These are phyloP conservation scores for Plantago lanceolata DNA, from an alignment of 305 asterid species.

Conservation along the genomic window DNA sequence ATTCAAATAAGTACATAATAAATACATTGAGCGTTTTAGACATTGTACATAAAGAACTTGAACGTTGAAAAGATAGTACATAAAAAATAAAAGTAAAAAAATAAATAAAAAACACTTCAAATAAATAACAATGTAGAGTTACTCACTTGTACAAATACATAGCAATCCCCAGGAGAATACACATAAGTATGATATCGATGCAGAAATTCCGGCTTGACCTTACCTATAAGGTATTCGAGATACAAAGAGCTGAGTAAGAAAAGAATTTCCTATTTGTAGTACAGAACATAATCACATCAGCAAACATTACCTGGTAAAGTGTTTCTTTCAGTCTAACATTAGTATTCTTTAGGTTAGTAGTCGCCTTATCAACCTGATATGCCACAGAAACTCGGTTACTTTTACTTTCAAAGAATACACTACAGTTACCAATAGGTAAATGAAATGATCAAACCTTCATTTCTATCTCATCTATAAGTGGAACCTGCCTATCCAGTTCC, in stretches of 20 bases:
- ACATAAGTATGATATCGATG: slow-evolving; percentile 61
- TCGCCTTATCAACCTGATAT: slow-evolving; percentile 62
- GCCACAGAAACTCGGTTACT: background rate
- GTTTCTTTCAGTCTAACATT: slow-evolving; percentile 70
- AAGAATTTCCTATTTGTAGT: background rate
- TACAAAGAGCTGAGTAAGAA: background rate
- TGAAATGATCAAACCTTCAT: slow-evolving; percentile 45
- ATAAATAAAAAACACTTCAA: too few relatives aligned
- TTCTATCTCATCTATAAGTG: slow-evolving; percentile 78
- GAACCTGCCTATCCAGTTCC: slow-evolving; percentile 93
- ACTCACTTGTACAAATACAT: slow-evolving; percentile 81
- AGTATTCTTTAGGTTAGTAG: slow-evolving; percentile 50
- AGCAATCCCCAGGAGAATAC: slow-evolving; percentile 69
- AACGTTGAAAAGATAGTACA: too few relatives aligned
- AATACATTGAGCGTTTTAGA: background rate
- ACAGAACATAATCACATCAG: background rate
- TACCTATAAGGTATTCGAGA: slow-evolving; percentile 39
- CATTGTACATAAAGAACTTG: too few relatives aligned
- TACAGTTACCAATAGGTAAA: background rate
- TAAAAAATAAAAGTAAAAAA: too few relatives aligned
- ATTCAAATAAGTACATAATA: background rate
- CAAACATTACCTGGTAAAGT: slow-evolving; percentile 33
- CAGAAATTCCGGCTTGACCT: slow-evolving; percentile 65
- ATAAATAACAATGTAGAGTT: too few relatives aligned
- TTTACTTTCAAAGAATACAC: background rate